Evolutionary conservation across 73 alveolate genomes (phyloP).

Genomic region (Paramecium biaurelia): DNA sequence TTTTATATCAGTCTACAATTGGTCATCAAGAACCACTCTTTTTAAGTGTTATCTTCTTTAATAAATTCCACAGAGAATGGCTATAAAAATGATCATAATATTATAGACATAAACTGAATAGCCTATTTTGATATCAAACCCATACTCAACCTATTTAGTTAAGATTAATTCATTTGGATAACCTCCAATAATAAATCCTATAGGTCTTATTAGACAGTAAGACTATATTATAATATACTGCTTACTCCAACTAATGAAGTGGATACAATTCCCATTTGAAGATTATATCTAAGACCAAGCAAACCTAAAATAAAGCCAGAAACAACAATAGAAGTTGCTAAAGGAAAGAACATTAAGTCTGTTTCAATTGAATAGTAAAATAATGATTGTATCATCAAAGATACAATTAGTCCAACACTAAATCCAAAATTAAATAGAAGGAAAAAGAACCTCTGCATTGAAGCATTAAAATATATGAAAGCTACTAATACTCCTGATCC

Average conservation of each 20-base stretch:
- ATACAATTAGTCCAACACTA: background rate
- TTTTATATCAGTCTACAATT: background rate
- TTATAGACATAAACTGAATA: background rate
- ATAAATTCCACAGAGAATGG: background rate
- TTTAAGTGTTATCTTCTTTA: background rate
- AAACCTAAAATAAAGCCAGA: background rate
- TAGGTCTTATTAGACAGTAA: background rate
- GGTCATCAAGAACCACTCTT: background rate
- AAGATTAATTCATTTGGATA: slow-evolving; percentile 18
- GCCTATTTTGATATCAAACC: background rate
- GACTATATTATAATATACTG: background rate
- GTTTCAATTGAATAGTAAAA: background rate
- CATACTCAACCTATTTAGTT: slow-evolving; percentile 19
- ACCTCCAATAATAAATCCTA: background rate
- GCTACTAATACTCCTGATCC: background rate
- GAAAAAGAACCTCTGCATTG: background rate
- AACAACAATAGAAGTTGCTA: background rate
- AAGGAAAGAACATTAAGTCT: background rate
- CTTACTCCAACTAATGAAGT: slow-evolving; percentile 14
- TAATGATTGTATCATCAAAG: background rate
- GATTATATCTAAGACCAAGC: background rate
- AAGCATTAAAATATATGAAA: background rate
- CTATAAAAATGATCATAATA: background rate
- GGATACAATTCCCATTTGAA: background rate
- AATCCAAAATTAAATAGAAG: slow-evolving; percentile 20